phyloP scores from a whole-genome alignment of 169 alveolate genomes.

The Eimeria sp. region DNA sequence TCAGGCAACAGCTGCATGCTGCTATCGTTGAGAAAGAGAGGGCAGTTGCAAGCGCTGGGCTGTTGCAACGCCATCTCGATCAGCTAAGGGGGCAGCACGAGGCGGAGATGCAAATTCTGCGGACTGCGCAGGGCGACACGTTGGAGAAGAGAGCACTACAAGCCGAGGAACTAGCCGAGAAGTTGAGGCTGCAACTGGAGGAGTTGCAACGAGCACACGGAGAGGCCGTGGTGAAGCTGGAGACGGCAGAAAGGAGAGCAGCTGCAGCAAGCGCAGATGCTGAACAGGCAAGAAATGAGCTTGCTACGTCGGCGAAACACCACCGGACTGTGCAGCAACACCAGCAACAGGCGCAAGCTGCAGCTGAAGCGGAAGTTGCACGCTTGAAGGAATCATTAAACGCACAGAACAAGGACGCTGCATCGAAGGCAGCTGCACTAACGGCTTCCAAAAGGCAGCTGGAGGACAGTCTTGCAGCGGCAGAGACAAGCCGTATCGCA shows the following conservation, averaged over 20 bases:
- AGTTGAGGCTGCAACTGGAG: constrained; percentile 52
- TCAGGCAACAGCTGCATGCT: constrained; percentile 69
- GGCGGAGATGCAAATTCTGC: constrained; percentile 54
- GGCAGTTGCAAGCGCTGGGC: constrained; percentile 59
- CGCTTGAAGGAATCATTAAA: constrained; percentile 64
- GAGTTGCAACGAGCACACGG: constrained; percentile 50
- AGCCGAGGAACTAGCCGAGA: constrained; percentile 76
- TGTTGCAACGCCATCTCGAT: constrained; percentile 74
- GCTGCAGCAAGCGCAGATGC: constrained; percentile 80
- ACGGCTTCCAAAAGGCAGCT: constrained; percentile 52
- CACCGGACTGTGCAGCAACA: constrained; percentile 77
- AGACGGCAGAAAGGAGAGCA: constrained; percentile 74
- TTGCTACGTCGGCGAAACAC: constrained; percentile 42
- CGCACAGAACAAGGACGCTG: constrained; percentile 47
- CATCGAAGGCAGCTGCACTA: constrained; percentile 57
- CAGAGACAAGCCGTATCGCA: constrained; percentile 49
- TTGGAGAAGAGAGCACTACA: constrained; percentile 53
- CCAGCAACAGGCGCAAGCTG: constrained; percentile 78
- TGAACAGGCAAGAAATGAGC: constrained; percentile 73
- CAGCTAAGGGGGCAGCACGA: constrained; percentile 79
- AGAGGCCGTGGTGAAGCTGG: constrained; percentile 75
- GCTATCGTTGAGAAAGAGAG: constrained; percentile 63
- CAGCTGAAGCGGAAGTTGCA: constrained; percentile 70
- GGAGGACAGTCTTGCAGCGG: constrained; percentile 69
- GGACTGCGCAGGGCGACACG: constrained; percentile 57